Conservation (phyloP, 768 basidiomycete species). For the Pleurotus ostreatus region DNA sequence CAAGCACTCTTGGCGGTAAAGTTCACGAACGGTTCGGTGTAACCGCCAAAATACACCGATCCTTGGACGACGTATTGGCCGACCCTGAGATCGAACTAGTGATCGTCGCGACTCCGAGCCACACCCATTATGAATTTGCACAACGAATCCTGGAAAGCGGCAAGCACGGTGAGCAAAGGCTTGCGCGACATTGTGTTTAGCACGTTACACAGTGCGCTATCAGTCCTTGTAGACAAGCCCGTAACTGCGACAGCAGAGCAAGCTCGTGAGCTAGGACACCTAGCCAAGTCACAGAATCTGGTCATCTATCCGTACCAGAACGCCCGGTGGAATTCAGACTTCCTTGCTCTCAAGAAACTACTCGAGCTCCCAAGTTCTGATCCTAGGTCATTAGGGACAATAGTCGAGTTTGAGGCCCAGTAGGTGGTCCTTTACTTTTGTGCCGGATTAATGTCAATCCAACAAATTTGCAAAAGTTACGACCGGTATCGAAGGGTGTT, state of each 20-base stretch:
- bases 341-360: slow-evolving; percentile 58
- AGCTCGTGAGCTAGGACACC: slow-evolving; percentile 52
- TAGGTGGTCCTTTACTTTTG: slow-evolving; percentile 25
- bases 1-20: slow-evolving; percentile 55
- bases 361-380: slow-evolving; percentile 49
- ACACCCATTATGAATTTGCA: slow-evolving; percentile 66
- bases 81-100: slow-evolving; percentile 67
- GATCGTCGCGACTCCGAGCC: slow-evolving; percentile 67
- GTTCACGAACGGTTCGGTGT: slow-evolving; percentile 63
- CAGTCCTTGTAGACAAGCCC: slow-evolving; percentile 81
- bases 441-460: neutral
- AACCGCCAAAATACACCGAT: slow-evolving; percentile 50
- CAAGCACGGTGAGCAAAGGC: slow-evolving; percentile 53
- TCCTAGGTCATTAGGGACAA: slow-evolving; percentile 51
- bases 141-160: slow-evolving; percentile 64
- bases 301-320: slow-evolving; percentile 73
- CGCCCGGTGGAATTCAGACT: slow-evolving; percentile 77
- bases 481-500: slow-evolving; percentile 67
- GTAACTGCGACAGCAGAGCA: slow-evolving; percentile 57
- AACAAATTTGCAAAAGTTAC: slow-evolving; percentile 38
- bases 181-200: neutral
- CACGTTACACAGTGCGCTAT: neutral
- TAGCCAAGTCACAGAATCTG: slow-evolving; percentile 57
- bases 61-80: slow-evolving; percentile 54
- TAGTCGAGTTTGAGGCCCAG: slow-evolving; percentile 77